Evolutionary conservation across 1,139 yeast genomes (phyloP), one percentile per base, ranked within the genome.

Genomic region (Geotrichum australiense): DNA sequence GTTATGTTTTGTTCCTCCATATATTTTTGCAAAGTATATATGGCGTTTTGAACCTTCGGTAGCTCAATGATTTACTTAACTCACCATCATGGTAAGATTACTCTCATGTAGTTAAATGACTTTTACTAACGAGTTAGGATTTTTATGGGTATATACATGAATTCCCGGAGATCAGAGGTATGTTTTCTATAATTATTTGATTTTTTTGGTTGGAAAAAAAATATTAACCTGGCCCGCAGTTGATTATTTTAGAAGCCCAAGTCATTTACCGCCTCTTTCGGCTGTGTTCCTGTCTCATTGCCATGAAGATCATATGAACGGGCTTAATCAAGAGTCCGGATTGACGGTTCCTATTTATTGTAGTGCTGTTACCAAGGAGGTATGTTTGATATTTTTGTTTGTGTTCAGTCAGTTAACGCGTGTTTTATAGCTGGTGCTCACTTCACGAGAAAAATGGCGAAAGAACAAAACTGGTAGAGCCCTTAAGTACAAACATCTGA

Each of bases 271-370:
- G 15, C 47, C 41, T 15, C 65, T 58, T 58, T 57, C 46, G 28
- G 56, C 57, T 25, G 51, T 55, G 41, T 63, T 78, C 3, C 63
- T 78, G 10, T 69, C 81, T 1, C 84, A 78, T 52, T 64, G 67
- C 41, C 84, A 78, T 52, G 55, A 70, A 2, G 85, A 78, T 50
- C 84, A 78, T 54, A 54, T 76, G 32, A 57, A 51, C 1, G 84
- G 84, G 0, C 57, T 78, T 21, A 64, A 64, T 2, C 59, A 64
- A 29, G 55, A 53, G 30, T 51, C 61, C 4, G 74, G 72, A 50
- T n/a, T n/a, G n/a, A n/a, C 49, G 59, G 15, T 70, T 71, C 2
- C 63, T 65, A 43, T 46, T 5, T 68, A 77, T 3, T 74, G 73
- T 52, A 76, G 82, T 55, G 66, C 77, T 2, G 61, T 68, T 4